Evolutionary conservation across 2,329 filamentous ascomycete genomes (phyloP).

Genomic region (Claviceps fusiformis): DNA sequence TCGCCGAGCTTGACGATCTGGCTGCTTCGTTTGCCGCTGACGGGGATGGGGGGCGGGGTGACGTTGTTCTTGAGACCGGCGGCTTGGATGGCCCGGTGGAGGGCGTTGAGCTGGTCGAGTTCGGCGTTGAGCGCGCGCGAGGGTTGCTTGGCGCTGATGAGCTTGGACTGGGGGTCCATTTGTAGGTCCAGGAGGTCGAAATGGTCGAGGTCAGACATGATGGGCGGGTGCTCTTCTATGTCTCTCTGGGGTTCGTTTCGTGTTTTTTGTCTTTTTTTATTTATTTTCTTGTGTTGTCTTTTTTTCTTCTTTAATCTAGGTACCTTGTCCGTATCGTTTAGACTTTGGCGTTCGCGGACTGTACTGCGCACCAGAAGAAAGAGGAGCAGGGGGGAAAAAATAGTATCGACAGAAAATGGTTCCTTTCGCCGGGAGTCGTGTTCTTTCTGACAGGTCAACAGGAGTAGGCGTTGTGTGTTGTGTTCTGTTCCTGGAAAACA

Average conservation of each 20-base stretch:
- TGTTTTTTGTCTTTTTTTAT: background rate
- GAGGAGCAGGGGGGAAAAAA: too few relatives aligned
- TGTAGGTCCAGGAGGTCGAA: conserved; percentile 74
- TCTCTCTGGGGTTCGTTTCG: background rate
- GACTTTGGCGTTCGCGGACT: background rate
- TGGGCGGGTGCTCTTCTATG: background rate
- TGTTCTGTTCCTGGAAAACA: background rate
- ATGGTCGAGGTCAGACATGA: conserved; percentile 49
- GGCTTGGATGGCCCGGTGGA: conserved; percentile 61
- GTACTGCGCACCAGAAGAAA: too few relatives aligned
- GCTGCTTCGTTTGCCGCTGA: conserved; percentile 83
- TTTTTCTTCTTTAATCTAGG: background rate
- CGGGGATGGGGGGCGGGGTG: conserved; percentile 75
- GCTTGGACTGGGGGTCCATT: conserved; percentile 72
- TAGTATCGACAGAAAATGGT: too few relatives aligned
- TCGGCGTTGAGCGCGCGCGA: conserved; percentile 44
- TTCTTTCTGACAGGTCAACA: too few relatives aligned
- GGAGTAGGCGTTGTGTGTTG: too few relatives aligned
- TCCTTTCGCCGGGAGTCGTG: too few relatives aligned
- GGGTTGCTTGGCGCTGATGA: conserved; percentile 39
- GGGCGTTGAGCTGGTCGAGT: conserved; percentile 60
- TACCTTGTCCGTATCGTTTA: background rate
- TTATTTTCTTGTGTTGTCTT: background rate
- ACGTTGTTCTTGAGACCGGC: conserved; percentile 45
- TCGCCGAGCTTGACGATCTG: conserved; percentile 87